A percentile compares a stretch with the other conserved stretches of the same genome.
These are phyloP conservation scores for Vicia faba DNA, from an alignment of 306 rosid species.

Conservation along the genomic window DNA sequence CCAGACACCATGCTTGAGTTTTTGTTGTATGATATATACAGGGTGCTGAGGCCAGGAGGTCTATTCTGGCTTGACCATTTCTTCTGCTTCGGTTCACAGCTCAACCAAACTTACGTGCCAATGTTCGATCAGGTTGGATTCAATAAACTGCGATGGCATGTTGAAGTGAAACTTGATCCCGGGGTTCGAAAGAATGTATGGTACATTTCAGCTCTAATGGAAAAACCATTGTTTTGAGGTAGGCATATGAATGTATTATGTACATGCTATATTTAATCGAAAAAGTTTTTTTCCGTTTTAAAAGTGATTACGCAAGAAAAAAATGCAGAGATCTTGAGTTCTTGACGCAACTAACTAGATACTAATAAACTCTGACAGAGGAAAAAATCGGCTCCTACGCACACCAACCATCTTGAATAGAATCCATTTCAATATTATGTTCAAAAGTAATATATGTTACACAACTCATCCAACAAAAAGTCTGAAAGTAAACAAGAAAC, in stretches of 20 bases:
- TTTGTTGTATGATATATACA: constrained; percentile 48
- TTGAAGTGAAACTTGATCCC: constrained; percentile 41
- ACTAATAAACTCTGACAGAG: neutral
- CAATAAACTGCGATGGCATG: constrained; percentile 54
- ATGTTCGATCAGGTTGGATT: constrained; percentile 49
- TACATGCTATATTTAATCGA: constrained; percentile 15
- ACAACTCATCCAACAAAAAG: constrained; percentile 5
- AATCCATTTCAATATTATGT: constrained; percentile 15
- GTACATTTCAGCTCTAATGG: constrained; percentile 55
- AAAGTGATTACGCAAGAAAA: neutral
- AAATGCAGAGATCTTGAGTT: constrained; percentile 13
- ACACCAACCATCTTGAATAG: neutral
- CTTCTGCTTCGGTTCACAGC: constrained; percentile 47
- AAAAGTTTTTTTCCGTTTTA: neutral
- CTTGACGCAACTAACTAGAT: constrained; percentile 2
- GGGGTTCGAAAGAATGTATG: constrained; percentile 38
- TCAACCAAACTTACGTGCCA: constrained; percentile 49
- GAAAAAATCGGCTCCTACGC: neutral
- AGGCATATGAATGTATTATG: constrained; percentile 30
- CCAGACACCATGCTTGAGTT: constrained; percentile 54
- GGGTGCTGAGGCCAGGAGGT: constrained; percentile 66
- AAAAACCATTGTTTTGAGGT: constrained; percentile 52
- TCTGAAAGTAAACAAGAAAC: constrained; percentile 17
- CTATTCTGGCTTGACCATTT: constrained; percentile 60
- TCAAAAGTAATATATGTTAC: constrained; percentile 11